Percentiles rank a stretch among this genome's conserved stretches.
These are phyloP conservation scores for Loxodes magnus DNA, from an alignment of 73 alveolate species.

Conservation along the genomic window DNA sequence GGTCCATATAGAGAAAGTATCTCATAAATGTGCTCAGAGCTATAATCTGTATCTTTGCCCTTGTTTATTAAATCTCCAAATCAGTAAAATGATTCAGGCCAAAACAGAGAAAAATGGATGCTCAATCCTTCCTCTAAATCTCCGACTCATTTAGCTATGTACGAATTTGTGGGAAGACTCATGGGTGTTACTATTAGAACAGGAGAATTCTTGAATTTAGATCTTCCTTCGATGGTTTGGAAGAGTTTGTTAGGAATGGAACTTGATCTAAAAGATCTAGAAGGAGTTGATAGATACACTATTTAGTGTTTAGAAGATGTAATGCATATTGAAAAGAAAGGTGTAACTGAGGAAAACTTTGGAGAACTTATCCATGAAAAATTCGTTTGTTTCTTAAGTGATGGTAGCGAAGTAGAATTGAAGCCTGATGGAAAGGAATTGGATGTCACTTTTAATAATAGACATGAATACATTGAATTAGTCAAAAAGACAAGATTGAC, in stretches of 20 bases:
- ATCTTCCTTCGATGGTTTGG: slow-evolving; percentile 72
- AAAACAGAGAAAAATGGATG: slow-evolving; percentile 76
- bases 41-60: slow-evolving; percentile 57
- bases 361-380: slow-evolving; percentile 40
- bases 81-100: slow-evolving; percentile 72
- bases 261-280: slow-evolving; percentile 51
- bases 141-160: slow-evolving; percentile 69
- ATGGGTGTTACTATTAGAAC: slow-evolving; percentile 78
- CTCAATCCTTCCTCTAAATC: slow-evolving; percentile 73
- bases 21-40: slow-evolving; percentile 70
- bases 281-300: slow-evolving; percentile 66
- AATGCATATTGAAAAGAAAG: slow-evolving; percentile 16
- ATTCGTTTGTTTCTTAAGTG: slow-evolving; percentile 44
- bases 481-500: slow-evolving; percentile 53
- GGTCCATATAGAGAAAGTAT: slow-evolving; percentile 87
- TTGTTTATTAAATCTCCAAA: slow-evolving; percentile 80
- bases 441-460: slow-evolving; percentile 36
- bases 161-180: slow-evolving; percentile 69
- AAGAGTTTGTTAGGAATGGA: slow-evolving; percentile 67
- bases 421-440: slow-evolving; percentile 52
- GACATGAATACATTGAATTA: slow-evolving; percentile 54
- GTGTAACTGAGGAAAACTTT: slow-evolving; percentile 35
- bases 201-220: slow-evolving; percentile 47
- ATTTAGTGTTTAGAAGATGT: slow-evolving; percentile 61
- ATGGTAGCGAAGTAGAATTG: slow-evolving; percentile 75